These are phyloP conservation scores for Fusarium napiforme DNA, from an alignment of 2,329 filamentous ascomycete genomes.

Conservation along the genomic window DNA sequence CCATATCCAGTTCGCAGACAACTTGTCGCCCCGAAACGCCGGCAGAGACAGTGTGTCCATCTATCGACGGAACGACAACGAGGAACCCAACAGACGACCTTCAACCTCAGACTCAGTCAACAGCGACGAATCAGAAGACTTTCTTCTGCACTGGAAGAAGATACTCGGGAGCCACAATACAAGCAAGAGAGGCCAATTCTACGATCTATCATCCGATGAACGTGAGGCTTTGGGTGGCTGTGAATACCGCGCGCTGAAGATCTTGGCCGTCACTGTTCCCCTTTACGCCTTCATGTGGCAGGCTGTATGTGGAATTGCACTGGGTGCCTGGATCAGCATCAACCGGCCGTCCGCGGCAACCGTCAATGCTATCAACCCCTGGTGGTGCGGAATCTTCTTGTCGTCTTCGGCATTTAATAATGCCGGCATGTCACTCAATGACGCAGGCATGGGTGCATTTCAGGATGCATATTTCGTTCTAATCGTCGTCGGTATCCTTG, in stretches of 20 bases:
- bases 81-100: constrained; percentile 13
- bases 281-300: constrained; percentile 71
- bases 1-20: constrained; percentile 36
- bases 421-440: constrained; percentile 74
- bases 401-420: constrained; percentile 77
- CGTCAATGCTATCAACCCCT: constrained; percentile 70
- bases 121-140: constrained; percentile 43
- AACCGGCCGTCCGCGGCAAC: constrained; percentile 61
- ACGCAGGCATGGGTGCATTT: constrained; percentile 73
- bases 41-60: constrained; percentile 29
- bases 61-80: constrained; percentile 34
- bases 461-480: constrained; percentile 63
- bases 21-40: constrained; percentile 10
- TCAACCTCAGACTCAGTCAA: constrained; percentile 35
- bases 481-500: constrained; percentile 65
- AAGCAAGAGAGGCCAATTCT: constrained; percentile 65
- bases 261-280: constrained; percentile 69
- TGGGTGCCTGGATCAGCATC: constrained; percentile 69
- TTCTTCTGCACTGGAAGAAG: constrained; percentile 46
- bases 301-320: constrained; percentile 65
- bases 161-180: constrained; percentile 53
- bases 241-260: constrained; percentile 71
- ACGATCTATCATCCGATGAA: constrained; percentile 63
- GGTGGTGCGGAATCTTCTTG: constrained; percentile 76
- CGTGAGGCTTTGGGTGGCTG: constrained; percentile 69